Conservation (phyloP, 1,284 basidiomycete genomes). For the Cryptococcus sp. region DNA sequence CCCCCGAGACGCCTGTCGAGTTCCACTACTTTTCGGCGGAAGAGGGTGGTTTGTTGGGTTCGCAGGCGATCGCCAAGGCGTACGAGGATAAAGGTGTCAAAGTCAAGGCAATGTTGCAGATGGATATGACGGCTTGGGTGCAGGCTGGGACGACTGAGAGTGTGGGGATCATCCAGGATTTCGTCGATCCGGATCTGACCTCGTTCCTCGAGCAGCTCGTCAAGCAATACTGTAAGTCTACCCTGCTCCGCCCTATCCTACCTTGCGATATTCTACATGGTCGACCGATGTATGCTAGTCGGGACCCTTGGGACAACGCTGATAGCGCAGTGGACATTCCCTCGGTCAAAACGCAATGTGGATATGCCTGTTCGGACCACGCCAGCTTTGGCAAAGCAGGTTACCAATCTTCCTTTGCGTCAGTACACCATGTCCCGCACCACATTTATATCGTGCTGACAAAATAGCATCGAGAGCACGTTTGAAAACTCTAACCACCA, state of each 20-base stretch:
- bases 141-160: conserved; percentile 79
- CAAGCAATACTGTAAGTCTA: conserved; percentile 59
- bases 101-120: conserved; percentile 79
- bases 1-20: conserved; percentile 70
- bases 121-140: conserved; percentile 96
- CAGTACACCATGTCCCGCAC: conserved; percentile 29
- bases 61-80: conserved; percentile 76
- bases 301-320: too few species aligned
- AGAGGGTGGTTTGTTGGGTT: conserved; percentile 91
- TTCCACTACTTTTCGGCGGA: conserved; percentile 97
- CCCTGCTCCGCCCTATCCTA: too few species aligned
- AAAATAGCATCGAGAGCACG: conserved; percentile 40
- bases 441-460: too few species aligned
- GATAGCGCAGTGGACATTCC: conserved; percentile 39
- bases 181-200: conserved; percentile 64
- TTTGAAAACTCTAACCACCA: conserved; percentile 58
- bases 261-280: too few species aligned
- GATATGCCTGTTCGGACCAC: conserved; percentile 86
- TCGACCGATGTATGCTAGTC: too few species aligned
- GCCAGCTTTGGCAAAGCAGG: conserved; percentile 78
- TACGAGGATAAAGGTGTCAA: conserved; percentile 63
- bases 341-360: conserved; percentile 59
- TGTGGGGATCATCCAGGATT: conserved; percentile 88
- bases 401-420: conserved; percentile 78
- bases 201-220: conserved; percentile 66